Conservation (phyloP, 2,329 filamentous ascomycete species). For the Colletotrichum magnum region DNA sequence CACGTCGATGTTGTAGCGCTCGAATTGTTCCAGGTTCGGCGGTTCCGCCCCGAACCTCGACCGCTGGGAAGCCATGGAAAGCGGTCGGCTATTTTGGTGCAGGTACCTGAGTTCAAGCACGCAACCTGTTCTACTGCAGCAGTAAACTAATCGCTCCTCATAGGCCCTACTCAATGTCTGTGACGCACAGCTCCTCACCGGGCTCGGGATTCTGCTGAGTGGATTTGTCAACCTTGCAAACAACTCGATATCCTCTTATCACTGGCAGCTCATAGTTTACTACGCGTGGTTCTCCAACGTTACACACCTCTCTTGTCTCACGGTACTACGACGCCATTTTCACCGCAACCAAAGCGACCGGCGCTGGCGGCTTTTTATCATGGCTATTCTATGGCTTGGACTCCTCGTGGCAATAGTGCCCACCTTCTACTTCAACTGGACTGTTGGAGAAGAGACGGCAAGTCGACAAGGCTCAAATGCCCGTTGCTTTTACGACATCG, state of each 20-base stretch:
- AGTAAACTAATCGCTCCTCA: background rate
- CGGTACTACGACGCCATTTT: background rate
- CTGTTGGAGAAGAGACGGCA: background rate
- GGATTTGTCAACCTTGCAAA: background rate
- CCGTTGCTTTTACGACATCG: background rate
- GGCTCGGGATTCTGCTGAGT: background rate
- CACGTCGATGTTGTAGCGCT: background rate
- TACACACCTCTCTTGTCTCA: background rate
- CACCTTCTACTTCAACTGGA: background rate
- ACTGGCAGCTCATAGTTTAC: background rate
- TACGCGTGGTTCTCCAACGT: background rate
- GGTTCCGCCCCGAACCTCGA: too few relatives aligned
- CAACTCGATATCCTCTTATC: background rate
- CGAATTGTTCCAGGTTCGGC: too few relatives aligned
- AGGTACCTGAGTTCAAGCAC: background rate
- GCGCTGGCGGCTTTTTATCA: background rate
- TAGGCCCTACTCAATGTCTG: background rate
- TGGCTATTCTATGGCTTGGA: background rate
- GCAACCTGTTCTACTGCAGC: too few relatives aligned
- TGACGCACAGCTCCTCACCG: background rate
- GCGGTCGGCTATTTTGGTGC: rapidly evolving
- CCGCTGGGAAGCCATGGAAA: background rate
- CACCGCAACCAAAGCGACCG: background rate
- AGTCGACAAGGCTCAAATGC: background rate
- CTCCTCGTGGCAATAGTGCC: background rate